Base-by-base conservation (phyloP, 202 grass and related monocot species). In the Alloteropsis angusta region DNA sequence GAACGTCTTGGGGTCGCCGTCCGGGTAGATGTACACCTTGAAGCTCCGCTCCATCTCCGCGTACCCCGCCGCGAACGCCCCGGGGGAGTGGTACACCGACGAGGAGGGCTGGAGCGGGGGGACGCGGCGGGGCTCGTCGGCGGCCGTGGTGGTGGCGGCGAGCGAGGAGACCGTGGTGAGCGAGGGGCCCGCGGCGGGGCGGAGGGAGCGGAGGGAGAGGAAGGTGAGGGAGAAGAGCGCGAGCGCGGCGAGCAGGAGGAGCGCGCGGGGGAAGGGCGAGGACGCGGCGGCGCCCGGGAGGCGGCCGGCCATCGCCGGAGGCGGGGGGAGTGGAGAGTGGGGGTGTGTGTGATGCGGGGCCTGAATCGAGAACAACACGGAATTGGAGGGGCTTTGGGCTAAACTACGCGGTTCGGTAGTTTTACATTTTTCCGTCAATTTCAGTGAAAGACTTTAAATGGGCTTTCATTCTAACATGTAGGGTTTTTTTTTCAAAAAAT, bases 11-110 rank as follows among this genome's bases (percentile, higher is more conserved):
- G 85, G 80, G 72, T 87, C 83, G 78, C 95, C 95, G 45, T 97
- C 95, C 65, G 86, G 73, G 87, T 94, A 90, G 74, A 97, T 87
- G 80, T 86, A 95, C n/a, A 99, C 92, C 87, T 95, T 99, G 81
- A 99, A 99, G 60, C 73, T 88, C 65, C 73, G 75, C 78, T 95
- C 84, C 96, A 99, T 99, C 57, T 94, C 90, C 69, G 83, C 76
- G 71, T 95, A 93, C 49, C 83, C 86, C 43, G 79, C 85, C 22
- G 81, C 74, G 28, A 94, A 83, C 3, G 63, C 83, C 68, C 78
- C 75, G 19, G 83, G 50, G 12, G 83, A 80, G 67, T 90, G 80
- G 36, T 85, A 88, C 43, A 93, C 82, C 9, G 78, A 52, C 9
- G 80, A 65, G 13, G 65, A 64, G 80, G 25, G 35, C 21, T 36